Conservation (phyloP, 2,329 filamentous ascomycete species). For the Xylariaceae sp. region DNA sequence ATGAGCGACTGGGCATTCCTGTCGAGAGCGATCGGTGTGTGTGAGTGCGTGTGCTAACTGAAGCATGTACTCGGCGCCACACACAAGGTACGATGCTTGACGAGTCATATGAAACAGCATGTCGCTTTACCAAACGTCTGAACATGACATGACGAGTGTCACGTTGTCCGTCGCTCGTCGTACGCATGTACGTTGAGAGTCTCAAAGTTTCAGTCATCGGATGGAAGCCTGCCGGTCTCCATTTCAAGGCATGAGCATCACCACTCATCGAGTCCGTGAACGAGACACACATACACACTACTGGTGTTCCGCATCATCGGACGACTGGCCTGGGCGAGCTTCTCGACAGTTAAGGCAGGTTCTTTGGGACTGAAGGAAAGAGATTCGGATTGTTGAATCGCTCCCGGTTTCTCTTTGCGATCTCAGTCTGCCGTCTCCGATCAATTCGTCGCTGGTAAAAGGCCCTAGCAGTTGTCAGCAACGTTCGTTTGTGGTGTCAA, state of each 20-base stretch:
- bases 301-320: neutral
- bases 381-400: slow-evolving; percentile 69
- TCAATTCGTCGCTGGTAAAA: slow-evolving; percentile 85
- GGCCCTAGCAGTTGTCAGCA: slow-evolving; percentile 45
- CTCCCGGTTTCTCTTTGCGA: slow-evolving; percentile 75
- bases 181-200: neutral
- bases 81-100: neutral
- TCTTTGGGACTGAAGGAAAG: slow-evolving; percentile 79
- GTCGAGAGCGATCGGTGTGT: neutral
- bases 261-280: neutral
- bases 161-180: neutral
- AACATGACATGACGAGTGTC: slow-evolving; percentile 1
- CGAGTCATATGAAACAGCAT: slow-evolving; percentile 2
- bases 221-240: neutral
- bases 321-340: neutral
- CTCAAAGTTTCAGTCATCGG: neutral
- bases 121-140: neutral
- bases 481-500: neutral
- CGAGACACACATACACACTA: neutral
- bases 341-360: slow-evolving; percentile 21
- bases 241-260: neutral
- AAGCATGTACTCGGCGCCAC: slow-evolving; percentile 2
- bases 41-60: neutral
- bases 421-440: slow-evolving; percentile 70
- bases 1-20: slow-evolving; percentile 3